A percentile compares a stretch with the other conserved stretches of the same genome.
Evolutionary conservation across 805 yeast species (phyloP).

Genomic region (Candida chauliodis): DNA sequence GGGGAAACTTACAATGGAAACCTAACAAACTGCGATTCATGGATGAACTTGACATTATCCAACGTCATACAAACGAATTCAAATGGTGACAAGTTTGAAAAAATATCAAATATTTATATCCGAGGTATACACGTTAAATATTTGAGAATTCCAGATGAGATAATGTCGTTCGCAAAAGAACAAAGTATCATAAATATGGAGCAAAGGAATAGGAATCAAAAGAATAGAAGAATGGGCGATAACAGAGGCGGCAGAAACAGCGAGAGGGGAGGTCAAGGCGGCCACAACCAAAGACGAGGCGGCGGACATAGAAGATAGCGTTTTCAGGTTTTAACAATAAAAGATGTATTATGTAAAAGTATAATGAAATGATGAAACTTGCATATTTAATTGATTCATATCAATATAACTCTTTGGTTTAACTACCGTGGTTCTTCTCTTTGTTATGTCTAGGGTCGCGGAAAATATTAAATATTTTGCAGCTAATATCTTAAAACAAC

Average conservation of each 20-base stretch:
- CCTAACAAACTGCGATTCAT: constrained; percentile 80
- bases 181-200: constrained; percentile 52
- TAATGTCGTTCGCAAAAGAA: constrained; percentile 73
- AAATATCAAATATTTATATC: constrained; percentile 71
- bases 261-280: constrained; percentile 2
- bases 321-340: no score
- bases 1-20: constrained; percentile 89
- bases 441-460: no score
- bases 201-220: constrained; percentile 44
- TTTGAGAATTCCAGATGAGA: constrained; percentile 67
- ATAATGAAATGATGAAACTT: no score
- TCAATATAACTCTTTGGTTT: no score
- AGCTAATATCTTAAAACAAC: no score
- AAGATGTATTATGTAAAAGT: no score
- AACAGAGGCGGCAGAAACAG: constrained; percentile 1
- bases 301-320: neutral
- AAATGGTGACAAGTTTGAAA: constrained; percentile 57
- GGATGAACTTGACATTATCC: constrained; percentile 89
- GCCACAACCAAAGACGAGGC: neutral
- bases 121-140: constrained; percentile 83
- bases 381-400: no score
- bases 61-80: constrained; percentile 69
- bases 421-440: no score
- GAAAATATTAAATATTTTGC: no score
- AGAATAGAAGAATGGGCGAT: constrained; percentile 42